Conservation (phyloP, 2,329 filamentous ascomycete genomes). For the Neoascochyta sp. region DNA sequence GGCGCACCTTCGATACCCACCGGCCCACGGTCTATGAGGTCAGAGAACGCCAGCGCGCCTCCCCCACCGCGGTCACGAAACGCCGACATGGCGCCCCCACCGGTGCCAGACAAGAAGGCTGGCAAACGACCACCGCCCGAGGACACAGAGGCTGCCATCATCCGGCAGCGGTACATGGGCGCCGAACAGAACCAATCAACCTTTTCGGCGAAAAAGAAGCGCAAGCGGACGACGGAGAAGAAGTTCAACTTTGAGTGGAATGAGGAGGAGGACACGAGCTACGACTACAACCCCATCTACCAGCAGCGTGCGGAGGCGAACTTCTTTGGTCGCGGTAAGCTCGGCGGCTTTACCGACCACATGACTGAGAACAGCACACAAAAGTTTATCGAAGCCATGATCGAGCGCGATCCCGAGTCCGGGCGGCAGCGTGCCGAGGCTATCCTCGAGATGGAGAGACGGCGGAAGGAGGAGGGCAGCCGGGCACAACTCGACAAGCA, state of each 20-base stretch:
- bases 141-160: slow-evolving; percentile 68
- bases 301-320: slow-evolving; percentile 62
- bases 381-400: slow-evolving; percentile 65
- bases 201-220: slow-evolving; percentile 94
- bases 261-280: slow-evolving; percentile 84
- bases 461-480: slow-evolving; percentile 66
- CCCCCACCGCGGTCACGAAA: no score
- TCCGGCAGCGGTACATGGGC: slow-evolving; percentile 84
- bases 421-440: slow-evolving; percentile 73
- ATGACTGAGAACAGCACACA: slow-evolving; percentile 50
- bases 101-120: slow-evolving; percentile 39
- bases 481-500: slow-evolving; percentile 81
- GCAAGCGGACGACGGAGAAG: slow-evolving; percentile 84
- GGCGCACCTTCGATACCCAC: slow-evolving; percentile 55
- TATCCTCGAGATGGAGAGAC: slow-evolving; percentile 79
- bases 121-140: slow-evolving; percentile 42
- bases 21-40: slow-evolving; percentile 66
- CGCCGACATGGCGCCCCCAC: slow-evolving; percentile 53
- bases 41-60: not conserved
- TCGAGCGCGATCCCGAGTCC: slow-evolving; percentile 70
- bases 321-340: slow-evolving; percentile 65
- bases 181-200: slow-evolving; percentile 80
- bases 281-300: slow-evolving; percentile 78
- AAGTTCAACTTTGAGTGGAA: slow-evolving; percentile 99
- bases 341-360: slow-evolving; percentile 64